Evolutionary conservation across 2,329 filamentous ascomycete species (phyloP), one percentile per base, ranked within the genome.

Genomic region (Colletotrichum phormii): DNA sequence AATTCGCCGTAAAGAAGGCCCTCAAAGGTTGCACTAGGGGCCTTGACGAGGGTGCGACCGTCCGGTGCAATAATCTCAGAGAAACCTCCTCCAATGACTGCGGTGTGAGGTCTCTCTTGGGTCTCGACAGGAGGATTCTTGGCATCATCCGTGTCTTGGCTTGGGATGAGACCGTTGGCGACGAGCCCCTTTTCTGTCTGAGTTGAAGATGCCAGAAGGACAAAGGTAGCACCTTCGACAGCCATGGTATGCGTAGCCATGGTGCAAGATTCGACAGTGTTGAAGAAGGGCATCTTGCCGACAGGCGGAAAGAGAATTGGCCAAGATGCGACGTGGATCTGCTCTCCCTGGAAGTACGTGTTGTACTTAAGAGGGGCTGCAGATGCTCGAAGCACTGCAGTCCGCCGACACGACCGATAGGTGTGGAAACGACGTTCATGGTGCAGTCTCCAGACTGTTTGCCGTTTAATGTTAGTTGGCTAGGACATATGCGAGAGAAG

Each of bases 311-410:
- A 82, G 26, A 79, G 77, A 18, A 80, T 77, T 11, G 78, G 78
- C 78, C 78, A 80, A n/a, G 73, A 75, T n/a, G 78, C 78, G 1
- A 80, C 63, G 46, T 80, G 78, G 3, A 80, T 76, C 31, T 80
- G 77, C 24, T 79, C 78, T 1, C 77, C 77, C 7, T 72, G 71
- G 6, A 77, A 75, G 8, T 78, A 76, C 15, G 77, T 78, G 37
- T 78, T 75, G 1, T 75, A 66, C 79, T 67, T 42, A 85, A 81
- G 78, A 87, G 85, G 7, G 84, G 87, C 78, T 88, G 88, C 78
- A 88, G 85, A 74, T 90, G 86, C 76, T 89, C 87, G 86, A 87
- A 89, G 80, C 88, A 89, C 76, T 88, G 88, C 35, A 90, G 80
- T 11, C 85, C 85, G 0, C 88, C 88, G 9, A 90, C 82, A 9